Evolutionary conservation across 225 moss, liverwort and hornwort genomes (phyloP).

Genomic region (Antitrichia curtipendula): DNA sequence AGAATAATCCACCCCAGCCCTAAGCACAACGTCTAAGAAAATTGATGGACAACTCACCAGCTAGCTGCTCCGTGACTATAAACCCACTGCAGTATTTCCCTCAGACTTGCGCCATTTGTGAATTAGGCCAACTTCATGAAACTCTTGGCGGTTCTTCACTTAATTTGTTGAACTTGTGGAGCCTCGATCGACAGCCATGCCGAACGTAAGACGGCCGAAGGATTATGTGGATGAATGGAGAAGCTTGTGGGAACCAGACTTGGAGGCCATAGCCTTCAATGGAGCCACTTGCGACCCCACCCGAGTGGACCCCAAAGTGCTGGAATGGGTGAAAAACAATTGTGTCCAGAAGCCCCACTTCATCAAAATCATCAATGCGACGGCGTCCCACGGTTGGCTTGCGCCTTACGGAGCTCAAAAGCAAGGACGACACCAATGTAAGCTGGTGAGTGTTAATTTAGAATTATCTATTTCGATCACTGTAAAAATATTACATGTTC

Average conservation of each 20-base stretch:
- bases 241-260: constrained; percentile 16
- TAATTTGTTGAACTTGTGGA: neutral
- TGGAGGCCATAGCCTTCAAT: constrained; percentile 16
- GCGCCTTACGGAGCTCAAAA: neutral
- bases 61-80: neutral
- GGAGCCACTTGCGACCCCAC: constrained; percentile 18
- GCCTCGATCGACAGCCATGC: neutral
- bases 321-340: constrained; percentile 8
- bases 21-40: neutral
- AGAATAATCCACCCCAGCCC: neutral
- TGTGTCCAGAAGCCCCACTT: constrained; percentile 5
- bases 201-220: neutral
- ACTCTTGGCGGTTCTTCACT: neutral
- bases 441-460: neutral
- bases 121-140: neutral
- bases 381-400: neutral
- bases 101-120: neutral
- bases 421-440: neutral
- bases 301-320: constrained; percentile 18
- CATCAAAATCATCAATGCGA: constrained; percentile 9
- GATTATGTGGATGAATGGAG: constrained; percentile 9
- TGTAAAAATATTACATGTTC: neutral
- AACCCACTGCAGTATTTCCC: neutral
- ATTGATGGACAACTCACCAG: neutral
- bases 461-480: neutral